Evolutionary conservation across 768 basidiomycete species (phyloP).

Genomic region (Tubosaeta sp.): DNA sequence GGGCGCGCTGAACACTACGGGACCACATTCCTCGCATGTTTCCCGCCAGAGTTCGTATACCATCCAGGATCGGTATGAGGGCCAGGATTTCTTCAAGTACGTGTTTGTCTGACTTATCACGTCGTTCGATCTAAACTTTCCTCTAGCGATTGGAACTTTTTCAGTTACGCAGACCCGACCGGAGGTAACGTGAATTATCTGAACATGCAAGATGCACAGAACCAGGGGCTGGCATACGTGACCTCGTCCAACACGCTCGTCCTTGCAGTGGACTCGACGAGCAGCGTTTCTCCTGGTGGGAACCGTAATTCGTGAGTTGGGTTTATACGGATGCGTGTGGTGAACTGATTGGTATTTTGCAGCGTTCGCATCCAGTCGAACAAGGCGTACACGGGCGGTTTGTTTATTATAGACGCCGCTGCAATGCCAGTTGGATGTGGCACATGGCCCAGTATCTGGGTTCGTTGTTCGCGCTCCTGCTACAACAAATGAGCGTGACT

Average conservation of each 20-base stretch:
- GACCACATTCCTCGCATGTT: neutral
- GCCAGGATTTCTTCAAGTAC: conserved; percentile 54
- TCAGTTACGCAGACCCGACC: conserved; percentile 58
- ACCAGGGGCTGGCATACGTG: conserved; percentile 55
- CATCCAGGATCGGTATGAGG: conserved; percentile 36
- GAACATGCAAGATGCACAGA: conserved; percentile 40
- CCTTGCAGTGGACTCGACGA: conserved; percentile 57
- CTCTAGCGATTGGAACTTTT: conserved; percentile 62
- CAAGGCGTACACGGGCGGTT: conserved; percentile 53
- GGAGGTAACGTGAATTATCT: conserved; percentile 64
- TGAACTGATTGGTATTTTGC: neutral
- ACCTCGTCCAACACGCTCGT: conserved; percentile 46
- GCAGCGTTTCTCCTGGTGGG: conserved; percentile 42
- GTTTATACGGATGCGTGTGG: neutral
- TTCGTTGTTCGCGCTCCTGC: conserved; percentile 14
- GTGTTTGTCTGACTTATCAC: conserved; percentile 10
- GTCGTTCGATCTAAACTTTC: neutral
- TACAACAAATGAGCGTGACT: neutral
- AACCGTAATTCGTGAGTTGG: conserved; percentile 45
- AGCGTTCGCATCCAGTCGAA: conserved; percentile 66
- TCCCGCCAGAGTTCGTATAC: conserved; percentile 21
- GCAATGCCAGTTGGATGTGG: conserved; percentile 70
- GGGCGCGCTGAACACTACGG: conserved; percentile 16
- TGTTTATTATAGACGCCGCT: conserved; percentile 69
- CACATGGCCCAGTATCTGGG: conserved; percentile 57